phyloP scores from a whole-genome alignment of 1,284 basidiomycete species.

The Takashimella tepidaria region DNA sequence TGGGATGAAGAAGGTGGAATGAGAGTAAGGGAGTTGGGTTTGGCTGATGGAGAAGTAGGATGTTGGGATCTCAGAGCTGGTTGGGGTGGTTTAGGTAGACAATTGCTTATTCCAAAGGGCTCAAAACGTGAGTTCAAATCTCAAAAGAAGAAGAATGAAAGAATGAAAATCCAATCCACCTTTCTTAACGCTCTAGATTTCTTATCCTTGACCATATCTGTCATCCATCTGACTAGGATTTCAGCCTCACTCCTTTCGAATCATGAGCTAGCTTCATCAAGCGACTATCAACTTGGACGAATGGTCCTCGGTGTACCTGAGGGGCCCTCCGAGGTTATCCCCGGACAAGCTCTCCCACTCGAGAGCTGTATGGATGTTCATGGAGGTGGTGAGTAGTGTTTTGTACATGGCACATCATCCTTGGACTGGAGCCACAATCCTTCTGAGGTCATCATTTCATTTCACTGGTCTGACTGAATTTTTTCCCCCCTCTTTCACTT shows the following conservation, averaged over 20 bases:
- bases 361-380: constrained; percentile 92
- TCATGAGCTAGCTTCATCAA: constrained; percentile 18
- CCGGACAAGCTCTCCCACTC: constrained; percentile 77
- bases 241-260: constrained; percentile 20
- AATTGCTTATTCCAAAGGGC: constrained; percentile 65
- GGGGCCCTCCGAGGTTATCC: constrained; percentile 70
- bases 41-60: constrained; percentile 34
- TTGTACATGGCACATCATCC: background rate
- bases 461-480: background rate
- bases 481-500: too few species aligned
- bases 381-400: constrained; percentile 66
- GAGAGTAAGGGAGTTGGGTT: constrained; percentile 15
- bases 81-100: constrained; percentile 60
- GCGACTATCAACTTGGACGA: constrained; percentile 68
- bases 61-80: constrained; percentile 63
- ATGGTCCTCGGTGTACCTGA: constrained; percentile 83
- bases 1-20: constrained; percentile 24
- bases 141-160: too few species aligned
- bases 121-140: constrained; percentile 67
- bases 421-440: background rate
- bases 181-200: too few species aligned
- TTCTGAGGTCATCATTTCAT: background rate
- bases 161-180: too few species aligned
- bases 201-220: too few species aligned
- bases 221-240: too few species aligned